Evolutionary conservation across 306 rosid genomes (phyloP).

Genomic region (Pyrus pyrifolia): DNA sequence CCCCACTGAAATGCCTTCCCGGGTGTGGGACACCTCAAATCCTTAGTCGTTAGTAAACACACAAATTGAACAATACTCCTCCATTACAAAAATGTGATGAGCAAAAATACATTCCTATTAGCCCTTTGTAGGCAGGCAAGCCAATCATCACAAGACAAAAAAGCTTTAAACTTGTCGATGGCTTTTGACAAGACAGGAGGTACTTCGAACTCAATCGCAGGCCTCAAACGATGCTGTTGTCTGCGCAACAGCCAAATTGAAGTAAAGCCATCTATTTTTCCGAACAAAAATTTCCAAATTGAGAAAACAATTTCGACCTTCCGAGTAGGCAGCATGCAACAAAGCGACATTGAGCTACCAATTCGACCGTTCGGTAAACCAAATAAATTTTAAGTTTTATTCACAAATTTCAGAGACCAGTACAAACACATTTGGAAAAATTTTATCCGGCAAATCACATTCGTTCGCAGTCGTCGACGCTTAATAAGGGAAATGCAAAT

Average conservation of each 20-base stretch:
- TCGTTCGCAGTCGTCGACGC: slow-evolving; percentile 26
- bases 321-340: not conserved
- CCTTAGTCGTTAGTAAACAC: too few species aligned
- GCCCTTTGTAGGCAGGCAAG: too few species aligned
- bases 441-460: not conserved
- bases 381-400: not conserved
- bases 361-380: not conserved
- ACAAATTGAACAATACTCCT: too few species aligned
- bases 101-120: too few species aligned
- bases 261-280: not conserved
- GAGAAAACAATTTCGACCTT: not conserved
- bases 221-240: not conserved
- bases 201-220: not conserved
- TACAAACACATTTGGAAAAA: not conserved
- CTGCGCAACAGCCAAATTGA: not conserved
- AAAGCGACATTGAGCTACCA: not conserved
- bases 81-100: too few species aligned
- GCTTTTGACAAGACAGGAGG: not conserved
- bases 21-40: too few species aligned
- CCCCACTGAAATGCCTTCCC: too few species aligned
- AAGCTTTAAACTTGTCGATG: not conserved
- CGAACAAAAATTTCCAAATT: not conserved
- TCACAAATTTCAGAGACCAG: slow-evolving; percentile 1
- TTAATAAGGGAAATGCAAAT: slow-evolving; percentile 42
- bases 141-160: not conserved